Percentiles rank a stretch among this genome's conserved stretches.
phyloP scores from a whole-genome alignment of 305 asterid genomes.

The Fraxinus velutina region DNA sequence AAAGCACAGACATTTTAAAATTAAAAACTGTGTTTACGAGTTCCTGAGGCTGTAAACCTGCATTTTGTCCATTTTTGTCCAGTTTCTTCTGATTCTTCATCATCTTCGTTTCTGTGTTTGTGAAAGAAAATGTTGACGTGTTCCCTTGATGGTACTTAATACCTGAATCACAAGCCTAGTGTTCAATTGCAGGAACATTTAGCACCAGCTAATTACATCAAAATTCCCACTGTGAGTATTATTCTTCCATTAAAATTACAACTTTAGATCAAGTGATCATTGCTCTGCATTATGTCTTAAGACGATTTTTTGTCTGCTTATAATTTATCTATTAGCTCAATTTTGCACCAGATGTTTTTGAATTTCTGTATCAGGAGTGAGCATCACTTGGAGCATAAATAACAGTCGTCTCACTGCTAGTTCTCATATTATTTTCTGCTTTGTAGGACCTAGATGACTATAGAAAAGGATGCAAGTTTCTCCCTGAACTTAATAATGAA shows the following conservation, averaged over 20 bases:
- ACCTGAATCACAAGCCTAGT: slow-evolving; percentile 21
- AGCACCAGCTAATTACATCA: slow-evolving; percentile 85
- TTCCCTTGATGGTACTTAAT: not conserved
- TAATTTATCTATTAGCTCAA: not conserved
- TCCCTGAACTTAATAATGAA: slow-evolving; percentile 78
- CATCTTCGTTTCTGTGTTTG: not conserved
- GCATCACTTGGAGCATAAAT: not conserved
- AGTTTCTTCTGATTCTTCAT: not conserved
- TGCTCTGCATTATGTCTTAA: not conserved
- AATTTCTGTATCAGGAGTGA: not conserved
- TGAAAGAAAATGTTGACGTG: not conserved
- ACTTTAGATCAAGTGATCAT: not conserved
- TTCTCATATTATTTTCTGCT: not conserved
- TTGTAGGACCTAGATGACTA: slow-evolving; percentile 60
- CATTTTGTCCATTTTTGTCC: not conserved
- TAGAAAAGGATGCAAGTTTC: slow-evolving; percentile 62
- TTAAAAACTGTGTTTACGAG: not conserved
- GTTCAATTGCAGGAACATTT: slow-evolving; percentile 66
- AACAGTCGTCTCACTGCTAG: not conserved
- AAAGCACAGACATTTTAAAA: not conserved
- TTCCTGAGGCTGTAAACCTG: not conserved
- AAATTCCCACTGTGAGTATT: slow-evolving; percentile 79
- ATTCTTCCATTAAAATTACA: slow-evolving; percentile 6
- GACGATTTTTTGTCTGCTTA: not conserved
- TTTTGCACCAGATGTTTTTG: not conserved